Evolutionary conservation across 768 basidiomycete genomes (phyloP).

Genomic region (Boletus tylopilopsis): DNA sequence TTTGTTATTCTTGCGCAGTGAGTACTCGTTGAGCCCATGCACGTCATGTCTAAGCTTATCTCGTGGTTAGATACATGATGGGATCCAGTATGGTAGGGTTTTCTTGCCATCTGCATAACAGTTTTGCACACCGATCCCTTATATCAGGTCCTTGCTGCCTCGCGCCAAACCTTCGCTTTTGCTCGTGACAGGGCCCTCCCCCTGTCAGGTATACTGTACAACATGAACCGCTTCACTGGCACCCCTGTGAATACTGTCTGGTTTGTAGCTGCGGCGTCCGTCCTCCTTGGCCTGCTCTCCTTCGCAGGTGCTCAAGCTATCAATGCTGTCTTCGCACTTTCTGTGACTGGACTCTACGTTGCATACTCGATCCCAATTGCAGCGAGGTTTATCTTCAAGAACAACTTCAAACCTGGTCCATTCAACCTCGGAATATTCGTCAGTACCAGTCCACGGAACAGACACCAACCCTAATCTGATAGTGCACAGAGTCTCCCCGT

Average conservation of each 20-base stretch:
- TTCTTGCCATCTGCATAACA: not conserved
- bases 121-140: conserved; percentile 1
- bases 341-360: conserved; percentile 44
- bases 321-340: conserved; percentile 53
- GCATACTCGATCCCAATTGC: conserved; percentile 49
- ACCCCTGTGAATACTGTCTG: conserved; percentile 63
- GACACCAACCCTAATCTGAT: conserved; percentile 3
- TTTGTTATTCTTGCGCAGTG: conserved; percentile 49
- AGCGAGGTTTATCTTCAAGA: conserved; percentile 45
- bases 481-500: conserved; percentile 50
- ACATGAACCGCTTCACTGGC: conserved; percentile 47
- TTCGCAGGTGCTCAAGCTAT: conserved; percentile 57
- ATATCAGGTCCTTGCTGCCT: conserved; percentile 43
- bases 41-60: not conserved
- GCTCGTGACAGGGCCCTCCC: conserved; percentile 61
- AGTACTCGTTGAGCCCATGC: conserved; percentile 7
- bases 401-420: conserved; percentile 45
- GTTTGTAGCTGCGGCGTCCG: conserved; percentile 38
- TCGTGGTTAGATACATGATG: conserved; percentile 39
- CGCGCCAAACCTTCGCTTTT: conserved; percentile 55
- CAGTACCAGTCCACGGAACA: conserved; percentile 11
- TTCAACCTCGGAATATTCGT: conserved; percentile 45
- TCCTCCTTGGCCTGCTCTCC: conserved; percentile 49
- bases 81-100: conserved; percentile 43
- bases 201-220: conserved; percentile 49